Conservation (phyloP, 2,329 filamentous ascomycete species). For the Colletotrichum melonis region DNA sequence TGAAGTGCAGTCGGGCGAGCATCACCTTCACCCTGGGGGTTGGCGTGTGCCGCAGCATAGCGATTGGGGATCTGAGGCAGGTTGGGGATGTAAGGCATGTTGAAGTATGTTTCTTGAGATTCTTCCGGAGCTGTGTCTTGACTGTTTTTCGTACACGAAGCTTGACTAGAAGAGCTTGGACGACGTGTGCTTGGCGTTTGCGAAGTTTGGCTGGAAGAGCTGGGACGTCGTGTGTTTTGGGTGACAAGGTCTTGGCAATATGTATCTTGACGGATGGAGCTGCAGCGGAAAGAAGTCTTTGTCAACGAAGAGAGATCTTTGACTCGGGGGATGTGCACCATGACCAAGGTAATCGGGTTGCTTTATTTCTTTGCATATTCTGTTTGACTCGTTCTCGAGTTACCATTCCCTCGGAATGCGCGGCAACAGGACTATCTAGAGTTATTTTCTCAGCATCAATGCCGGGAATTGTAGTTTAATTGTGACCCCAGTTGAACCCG, state of each 20-base stretch:
- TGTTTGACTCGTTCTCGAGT: not conserved
- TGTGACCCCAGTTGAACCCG: too few relatives aligned
- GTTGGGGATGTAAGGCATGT: not conserved
- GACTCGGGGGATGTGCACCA: not conserved
- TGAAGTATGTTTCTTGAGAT: not conserved
- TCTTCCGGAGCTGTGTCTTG: not conserved
- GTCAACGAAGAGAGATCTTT: not conserved
- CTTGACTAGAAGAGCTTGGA: not conserved
- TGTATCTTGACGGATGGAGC: not conserved
- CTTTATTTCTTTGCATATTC: not conserved
- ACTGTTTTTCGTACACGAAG: too few relatives aligned
- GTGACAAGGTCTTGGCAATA: not conserved
- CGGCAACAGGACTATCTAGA: not conserved
- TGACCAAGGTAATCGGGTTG: not conserved
- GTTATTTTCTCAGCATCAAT: not conserved
- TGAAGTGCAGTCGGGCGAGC: constrained; percentile 50
- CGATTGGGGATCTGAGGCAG: constrained; percentile 14
- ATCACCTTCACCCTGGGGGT: constrained; percentile 47
- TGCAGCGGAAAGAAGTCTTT: not conserved
- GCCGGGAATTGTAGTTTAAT: not conserved
- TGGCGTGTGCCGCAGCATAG: constrained; percentile 3
- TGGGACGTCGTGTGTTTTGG: not conserved
- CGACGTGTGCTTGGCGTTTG: too few relatives aligned
- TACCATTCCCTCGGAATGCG: not conserved
- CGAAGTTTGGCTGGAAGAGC: too few relatives aligned